Evolutionary conservation across 176 grass and related monocot genomes (phyloP).

Genomic region (Avena sativa): DNA sequence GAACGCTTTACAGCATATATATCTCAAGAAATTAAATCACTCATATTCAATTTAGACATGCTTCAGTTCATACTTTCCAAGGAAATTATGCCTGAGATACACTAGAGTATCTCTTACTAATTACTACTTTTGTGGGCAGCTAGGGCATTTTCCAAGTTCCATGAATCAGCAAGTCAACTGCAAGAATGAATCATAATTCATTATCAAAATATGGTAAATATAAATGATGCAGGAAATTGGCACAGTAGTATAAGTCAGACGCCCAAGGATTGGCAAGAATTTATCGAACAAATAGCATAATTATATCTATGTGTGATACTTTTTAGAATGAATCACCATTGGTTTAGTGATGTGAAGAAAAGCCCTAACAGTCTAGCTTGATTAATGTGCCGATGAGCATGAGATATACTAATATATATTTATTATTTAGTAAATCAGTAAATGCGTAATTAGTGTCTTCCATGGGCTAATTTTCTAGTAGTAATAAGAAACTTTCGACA

Average conservation of each 20-base stretch:
- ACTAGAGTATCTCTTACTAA: neutral
- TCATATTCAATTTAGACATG: neutral
- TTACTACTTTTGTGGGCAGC: neutral
- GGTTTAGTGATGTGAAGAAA: neutral
- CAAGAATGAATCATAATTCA: neutral
- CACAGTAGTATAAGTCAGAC: neutral
- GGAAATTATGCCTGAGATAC: conserved; percentile 3
- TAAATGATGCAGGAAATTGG: conserved; percentile 13
- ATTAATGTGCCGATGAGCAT: conserved; percentile 5
- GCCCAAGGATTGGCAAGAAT: neutral
- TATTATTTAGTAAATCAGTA: neutral
- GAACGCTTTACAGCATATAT: conserved; percentile 25
- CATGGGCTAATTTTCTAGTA: neutral
- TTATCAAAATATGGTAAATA: neutral
- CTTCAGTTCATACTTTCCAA: conserved; percentile 23
- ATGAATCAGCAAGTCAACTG: conserved; percentile 14
- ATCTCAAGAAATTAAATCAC: conserved; percentile 12
- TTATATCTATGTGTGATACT: conserved; percentile 10
- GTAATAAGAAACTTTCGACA: neutral
- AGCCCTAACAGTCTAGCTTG: neutral
- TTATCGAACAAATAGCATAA: neutral
- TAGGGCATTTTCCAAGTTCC: conserved; percentile 12
- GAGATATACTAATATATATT: neutral
- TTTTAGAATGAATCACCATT: neutral
- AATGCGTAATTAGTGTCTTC: neutral